Percentiles rank a stretch among this genome's conserved stretches.
phyloP scores from a whole-genome alignment of 768 basidiomycete species.

The Paxillus involutus region DNA sequence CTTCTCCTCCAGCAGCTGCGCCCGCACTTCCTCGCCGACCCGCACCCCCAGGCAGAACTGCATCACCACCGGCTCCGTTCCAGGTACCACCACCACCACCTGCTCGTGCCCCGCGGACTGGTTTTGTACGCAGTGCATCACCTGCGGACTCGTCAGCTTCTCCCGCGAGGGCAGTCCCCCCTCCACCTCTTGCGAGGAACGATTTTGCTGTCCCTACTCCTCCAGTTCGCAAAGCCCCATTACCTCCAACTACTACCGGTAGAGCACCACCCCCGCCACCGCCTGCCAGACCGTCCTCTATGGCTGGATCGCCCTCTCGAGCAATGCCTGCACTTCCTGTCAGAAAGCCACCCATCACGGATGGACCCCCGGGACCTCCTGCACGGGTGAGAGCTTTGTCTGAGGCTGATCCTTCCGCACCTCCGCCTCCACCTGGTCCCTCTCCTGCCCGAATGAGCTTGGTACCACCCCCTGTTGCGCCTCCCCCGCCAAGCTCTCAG shows the following conservation, averaged over 20 bases:
- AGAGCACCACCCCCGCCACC: constrained; percentile 46
- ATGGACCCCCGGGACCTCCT: constrained; percentile 33
- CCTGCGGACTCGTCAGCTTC: constrained; percentile 15
- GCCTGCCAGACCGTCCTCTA: constrained; percentile 41
- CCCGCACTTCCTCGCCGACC: constrained; percentile 29
- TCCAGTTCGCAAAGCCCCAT: constrained; percentile 37
- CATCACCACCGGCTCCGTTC: constrained; percentile 27
- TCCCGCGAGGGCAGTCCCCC: constrained; percentile 17
- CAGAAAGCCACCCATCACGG: constrained; percentile 33
- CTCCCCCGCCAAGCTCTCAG: constrained; percentile 4
- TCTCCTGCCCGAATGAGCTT: constrained; percentile 26
- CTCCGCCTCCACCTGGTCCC: constrained; percentile 32
- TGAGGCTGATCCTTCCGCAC: constrained; percentile 36
- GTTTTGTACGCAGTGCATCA: constrained; percentile 25
- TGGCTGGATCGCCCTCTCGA: constrained; percentile 28
- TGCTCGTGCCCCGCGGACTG: constrained; percentile 26
- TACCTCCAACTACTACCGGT: constrained; percentile 36
- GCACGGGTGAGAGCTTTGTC: constrained; percentile 45
- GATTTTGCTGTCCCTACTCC: constrained; percentile 12
- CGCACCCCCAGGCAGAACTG: constrained; percentile 31
- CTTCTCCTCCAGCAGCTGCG: constrained; percentile 24
- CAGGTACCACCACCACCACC: constrained; percentile 24
- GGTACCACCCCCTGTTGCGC: constrained; percentile 13
- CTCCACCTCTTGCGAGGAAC: constrained; percentile 27
- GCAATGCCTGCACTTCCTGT: constrained; percentile 39